Conservation (phyloP, 345 rosid species). For the Arabidopsis suecica region DNA sequence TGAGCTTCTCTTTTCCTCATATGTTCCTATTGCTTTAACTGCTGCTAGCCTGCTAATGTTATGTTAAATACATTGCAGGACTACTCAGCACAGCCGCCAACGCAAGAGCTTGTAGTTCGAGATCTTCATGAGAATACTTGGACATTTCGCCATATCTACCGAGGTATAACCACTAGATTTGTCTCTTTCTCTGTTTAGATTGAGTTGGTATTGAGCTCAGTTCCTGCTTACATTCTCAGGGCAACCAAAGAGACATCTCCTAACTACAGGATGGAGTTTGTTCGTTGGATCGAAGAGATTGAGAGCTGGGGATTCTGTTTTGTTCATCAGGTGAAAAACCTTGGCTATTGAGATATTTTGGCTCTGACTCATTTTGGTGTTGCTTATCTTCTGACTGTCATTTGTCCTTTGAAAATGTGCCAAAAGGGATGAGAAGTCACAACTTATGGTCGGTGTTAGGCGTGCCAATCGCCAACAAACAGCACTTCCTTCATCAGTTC, state of each 20-base stretch:
- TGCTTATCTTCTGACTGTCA: conserved; percentile 12
- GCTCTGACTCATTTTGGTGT: not conserved
- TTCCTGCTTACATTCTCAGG: conserved; percentile 56
- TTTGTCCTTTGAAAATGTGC: not conserved
- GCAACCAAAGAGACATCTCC: conserved; percentile 97
- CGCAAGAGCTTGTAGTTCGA: conserved; percentile 93
- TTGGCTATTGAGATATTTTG: too few relatives aligned
- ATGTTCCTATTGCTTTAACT: not conserved
- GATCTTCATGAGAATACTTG: conserved; percentile 94
- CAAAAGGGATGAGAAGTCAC: conserved; percentile 93
- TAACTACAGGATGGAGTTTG: conserved; percentile 98
- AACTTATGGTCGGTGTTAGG: conserved; percentile 89
- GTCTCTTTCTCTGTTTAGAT: not conserved
- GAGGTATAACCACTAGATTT: conserved; percentile 51
- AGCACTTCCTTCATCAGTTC: conserved; percentile 86
- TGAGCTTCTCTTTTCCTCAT: conserved; percentile 41
- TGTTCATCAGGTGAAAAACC: conserved; percentile 77
- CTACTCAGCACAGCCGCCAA: conserved; percentile 91
- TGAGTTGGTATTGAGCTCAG: conserved; percentile 12
- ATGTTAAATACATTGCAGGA: conserved; percentile 54
- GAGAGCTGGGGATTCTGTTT: conserved; percentile 94
- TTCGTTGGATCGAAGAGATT: conserved; percentile 96
- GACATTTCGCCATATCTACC: conserved; percentile 97
- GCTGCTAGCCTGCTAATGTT: conserved; percentile 12
- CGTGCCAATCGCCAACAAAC: conserved; percentile 93